Evolutionary conservation across 2,329 filamentous ascomycete genomes (phyloP), one percentile per base, ranked within the genome.

Genomic region (Fusarium stilboides): DNA sequence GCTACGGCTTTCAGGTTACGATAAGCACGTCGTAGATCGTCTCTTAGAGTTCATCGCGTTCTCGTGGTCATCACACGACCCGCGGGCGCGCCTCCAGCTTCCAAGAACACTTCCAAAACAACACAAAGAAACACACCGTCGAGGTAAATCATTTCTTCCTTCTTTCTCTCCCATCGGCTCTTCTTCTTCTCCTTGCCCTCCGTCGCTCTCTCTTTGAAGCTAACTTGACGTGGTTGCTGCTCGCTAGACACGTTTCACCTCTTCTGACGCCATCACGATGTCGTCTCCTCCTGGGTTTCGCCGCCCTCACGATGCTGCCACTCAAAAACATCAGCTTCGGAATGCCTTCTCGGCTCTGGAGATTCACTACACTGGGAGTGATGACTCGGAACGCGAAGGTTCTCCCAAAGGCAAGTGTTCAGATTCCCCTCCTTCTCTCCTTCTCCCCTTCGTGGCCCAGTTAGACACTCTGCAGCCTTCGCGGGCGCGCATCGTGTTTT

Each of bases 311-410:
- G 45, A 40, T 8, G 45, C 37, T 19, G 37, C 49, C n/a, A 54
- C 39, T 9, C 33, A 45, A 13, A 8, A 40, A 12, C 54, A 42
- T 5, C 33, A 31, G 2, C 53, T 68, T 37, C 64, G 67, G 9
- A 68, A 68, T 6, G 62, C 67, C 3, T 56, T 46, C 13, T 62
- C 67, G 6, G 42, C 24, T 33, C 39, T 64, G 3, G 47, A 55
- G 1, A 20, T 69, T 6, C 42, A 57, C 6, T 33, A 47, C 17
- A n/a, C 37, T n/a, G 40, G 46, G 9, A 34, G 26, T 1, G 62
- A 65, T 4, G 42, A 58, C 6, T 56, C 62, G 8, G 53, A 17
- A 12, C 20, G 36, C 10, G 67, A 58, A 9, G 37, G 19, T 9
- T 59, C 62, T 13, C 17, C 22, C 14, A 36, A 44, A 33, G 47